Percentiles rank a stretch among this genome's conserved stretches.
Conservation (phyloP, 495 filamentous ascomycete genomes). For the Pseudoneurospora amorphoporcata region DNA sequence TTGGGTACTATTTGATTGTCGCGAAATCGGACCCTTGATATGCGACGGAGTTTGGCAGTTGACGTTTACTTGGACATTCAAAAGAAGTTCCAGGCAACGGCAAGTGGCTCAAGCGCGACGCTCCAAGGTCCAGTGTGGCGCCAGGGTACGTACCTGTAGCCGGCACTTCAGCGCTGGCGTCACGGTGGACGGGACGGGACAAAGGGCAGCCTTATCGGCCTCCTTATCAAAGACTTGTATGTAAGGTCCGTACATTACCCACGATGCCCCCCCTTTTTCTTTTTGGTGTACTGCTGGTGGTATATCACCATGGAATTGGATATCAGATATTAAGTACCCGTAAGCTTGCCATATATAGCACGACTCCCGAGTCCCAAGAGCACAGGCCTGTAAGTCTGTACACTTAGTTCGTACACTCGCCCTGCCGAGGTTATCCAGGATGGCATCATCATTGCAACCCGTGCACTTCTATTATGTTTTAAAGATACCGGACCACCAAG, state of each 20-base stretch:
- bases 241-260: neutral
- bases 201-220: neutral
- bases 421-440: neutral
- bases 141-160: neutral
- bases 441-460: neutral
- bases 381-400: neutral
- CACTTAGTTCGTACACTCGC: neutral
- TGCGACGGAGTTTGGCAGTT: neutral
- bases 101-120: neutral
- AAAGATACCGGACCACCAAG: neutral
- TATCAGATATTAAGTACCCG: too few relatives aligned
- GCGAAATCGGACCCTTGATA: slow-evolving; percentile 4
- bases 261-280: neutral
- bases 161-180: neutral
- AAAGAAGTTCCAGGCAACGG: neutral
- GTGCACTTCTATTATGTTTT: neutral
- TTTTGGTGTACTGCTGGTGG: neutral
- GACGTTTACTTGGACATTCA: neutral
- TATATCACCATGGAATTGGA: neutral
- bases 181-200: too few relatives aligned
- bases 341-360: neutral
- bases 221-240: neutral
- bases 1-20: neutral
- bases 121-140: neutral
- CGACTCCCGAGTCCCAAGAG: neutral